Evolutionary conservation across 2,329 filamentous ascomycete genomes (phyloP).

Genomic region (Aspergillus candidus): DNA sequence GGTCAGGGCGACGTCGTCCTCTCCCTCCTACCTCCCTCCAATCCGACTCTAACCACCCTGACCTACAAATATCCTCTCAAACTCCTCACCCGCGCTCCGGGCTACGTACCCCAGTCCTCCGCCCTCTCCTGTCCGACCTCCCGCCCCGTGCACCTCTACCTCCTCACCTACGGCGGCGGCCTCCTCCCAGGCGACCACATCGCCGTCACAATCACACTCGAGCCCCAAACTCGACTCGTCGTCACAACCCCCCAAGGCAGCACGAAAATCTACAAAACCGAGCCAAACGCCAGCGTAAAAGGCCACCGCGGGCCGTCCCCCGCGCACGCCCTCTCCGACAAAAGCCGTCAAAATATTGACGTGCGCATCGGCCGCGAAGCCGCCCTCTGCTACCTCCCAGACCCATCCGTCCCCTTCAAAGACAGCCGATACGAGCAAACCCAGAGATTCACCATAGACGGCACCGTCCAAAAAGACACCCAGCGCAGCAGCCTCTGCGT

Average conservation of each 20-base stretch:
- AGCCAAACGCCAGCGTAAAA: slow-evolving; percentile 17
- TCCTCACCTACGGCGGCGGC: slow-evolving; percentile 91
- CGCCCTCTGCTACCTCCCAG: slow-evolving; percentile 65
- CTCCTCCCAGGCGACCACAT: slow-evolving; percentile 83
- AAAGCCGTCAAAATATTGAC: slow-evolving; percentile 46
- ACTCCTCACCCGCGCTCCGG: slow-evolving; percentile 72
- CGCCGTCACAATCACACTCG: slow-evolving; percentile 63
- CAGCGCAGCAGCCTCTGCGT: slow-evolving; percentile 61
- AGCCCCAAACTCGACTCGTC: slow-evolving; percentile 58
- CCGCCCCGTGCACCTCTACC: slow-evolving; percentile 69
- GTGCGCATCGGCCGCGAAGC: slow-evolving; percentile 45
- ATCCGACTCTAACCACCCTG: slow-evolving; percentile 65
- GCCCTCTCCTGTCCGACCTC: slow-evolving; percentile 27
- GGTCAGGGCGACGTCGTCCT: slow-evolving; percentile 75
- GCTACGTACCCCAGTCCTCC: slow-evolving; percentile 49
- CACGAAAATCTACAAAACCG: slow-evolving; percentile 93
- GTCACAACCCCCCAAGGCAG: slow-evolving; percentile 64
- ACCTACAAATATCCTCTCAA: slow-evolving; percentile 94
- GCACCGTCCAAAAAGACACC: slow-evolving; percentile 31
- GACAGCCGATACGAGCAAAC: slow-evolving; percentile 76
- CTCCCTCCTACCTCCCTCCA: slow-evolving; percentile 62
- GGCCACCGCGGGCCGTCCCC: slow-evolving; percentile 32
- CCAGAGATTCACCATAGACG: slow-evolving; percentile 65
- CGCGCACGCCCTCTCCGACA: slow-evolving; percentile 28
- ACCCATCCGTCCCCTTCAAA: slow-evolving; percentile 88